A percentile compares a stretch with the other conserved stretches of the same genome.
Evolutionary conservation across 768 basidiomycete species (phyloP).

Genomic region (Cystobasidium onofrii): DNA sequence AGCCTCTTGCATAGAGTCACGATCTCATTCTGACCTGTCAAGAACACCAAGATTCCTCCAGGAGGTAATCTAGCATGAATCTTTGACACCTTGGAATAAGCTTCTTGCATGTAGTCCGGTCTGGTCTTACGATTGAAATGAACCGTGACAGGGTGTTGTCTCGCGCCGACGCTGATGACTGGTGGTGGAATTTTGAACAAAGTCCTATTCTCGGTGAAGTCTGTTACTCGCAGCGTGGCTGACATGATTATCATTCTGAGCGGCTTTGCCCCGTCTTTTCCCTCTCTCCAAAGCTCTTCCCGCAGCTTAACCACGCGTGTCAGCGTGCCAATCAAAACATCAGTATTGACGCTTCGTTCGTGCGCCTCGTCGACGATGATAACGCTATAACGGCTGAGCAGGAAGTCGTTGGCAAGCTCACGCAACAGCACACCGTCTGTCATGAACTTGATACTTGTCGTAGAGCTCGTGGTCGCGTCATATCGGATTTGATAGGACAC

Average conservation of each 20-base stretch:
- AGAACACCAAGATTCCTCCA: constrained; percentile 84
- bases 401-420: constrained; percentile 82
- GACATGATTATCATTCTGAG: constrained; percentile 96
- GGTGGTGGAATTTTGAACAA: constrained; percentile 82
- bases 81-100: constrained; percentile 78
- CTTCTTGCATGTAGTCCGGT: constrained; percentile 80
- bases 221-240: constrained; percentile 84
- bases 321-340: constrained; percentile 92
- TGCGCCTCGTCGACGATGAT: constrained; percentile 97
- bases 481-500: constrained; percentile 98
- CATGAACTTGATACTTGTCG: constrained; percentile 97
- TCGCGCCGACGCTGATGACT: constrained; percentile 74
- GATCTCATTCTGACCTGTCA: constrained; percentile 96
- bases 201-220: constrained; percentile 76
- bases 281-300: constrained; percentile 74
- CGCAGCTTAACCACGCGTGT: constrained; percentile 82
- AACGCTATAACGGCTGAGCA: constrained; percentile 87
- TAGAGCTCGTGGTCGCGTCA: constrained; percentile 80
- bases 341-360: constrained; percentile 95
- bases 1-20: constrained; percentile 70
- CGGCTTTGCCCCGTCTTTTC: constrained; percentile 68
- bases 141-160: constrained; percentile 88
- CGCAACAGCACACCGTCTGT: constrained; percentile 94
- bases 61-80: constrained; percentile 86
- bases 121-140: constrained; percentile 84